Evolutionary conservation across 2,329 filamentous ascomycete genomes (phyloP), one percentile per base, ranked within the genome.

Genomic region (Neurospora crassa): DNA sequence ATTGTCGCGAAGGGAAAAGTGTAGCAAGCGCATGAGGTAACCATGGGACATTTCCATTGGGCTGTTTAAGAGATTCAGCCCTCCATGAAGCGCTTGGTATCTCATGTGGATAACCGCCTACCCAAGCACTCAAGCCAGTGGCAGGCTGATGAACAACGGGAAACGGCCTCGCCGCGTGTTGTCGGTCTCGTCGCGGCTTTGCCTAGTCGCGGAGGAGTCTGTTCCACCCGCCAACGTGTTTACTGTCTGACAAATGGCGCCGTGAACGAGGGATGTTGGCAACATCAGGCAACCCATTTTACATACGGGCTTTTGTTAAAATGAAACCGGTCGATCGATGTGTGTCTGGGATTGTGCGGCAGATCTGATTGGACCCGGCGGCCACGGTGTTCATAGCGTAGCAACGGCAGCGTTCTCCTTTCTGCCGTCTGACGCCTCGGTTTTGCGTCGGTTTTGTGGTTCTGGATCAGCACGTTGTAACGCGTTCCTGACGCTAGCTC

Each of bases 11-110:
- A 59, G 24, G 53, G 12, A 29, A 53, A 34, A 63, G 10, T 24
- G 7, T 24, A 53, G 20, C 45, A 53, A 53, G 45, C 45, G 45
- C 45, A 67, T 68, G 42, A 40, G 70, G 70, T 70, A 72, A 74
- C 76, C 77, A 76, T 78, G 77, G 74, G 74, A 69, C 67, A 67
- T 67, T 72, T 73, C 72, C 70, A 78, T 78, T 78, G 77, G 77
- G 71, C 71, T 74, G 68, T 70, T 67, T 45, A 47, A 40, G 34
- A 63, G 71, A 69, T 69, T 70, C 69, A 67, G 68, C 69, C 71
- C 71, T 63, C 53, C 14, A 63, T 63, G 24, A 34, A 34, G 24
- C 53, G 53, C 53, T 63, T 11, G 24, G 24, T 16, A 5, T 34
- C 18, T 63, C 16, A 11, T 63, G 34, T 34, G 53, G 53, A 69